Evolutionary conservation across 768 basidiomycete species (phyloP), one percentile per base, ranked within the genome.

Genomic region (Russula emetica): DNA sequence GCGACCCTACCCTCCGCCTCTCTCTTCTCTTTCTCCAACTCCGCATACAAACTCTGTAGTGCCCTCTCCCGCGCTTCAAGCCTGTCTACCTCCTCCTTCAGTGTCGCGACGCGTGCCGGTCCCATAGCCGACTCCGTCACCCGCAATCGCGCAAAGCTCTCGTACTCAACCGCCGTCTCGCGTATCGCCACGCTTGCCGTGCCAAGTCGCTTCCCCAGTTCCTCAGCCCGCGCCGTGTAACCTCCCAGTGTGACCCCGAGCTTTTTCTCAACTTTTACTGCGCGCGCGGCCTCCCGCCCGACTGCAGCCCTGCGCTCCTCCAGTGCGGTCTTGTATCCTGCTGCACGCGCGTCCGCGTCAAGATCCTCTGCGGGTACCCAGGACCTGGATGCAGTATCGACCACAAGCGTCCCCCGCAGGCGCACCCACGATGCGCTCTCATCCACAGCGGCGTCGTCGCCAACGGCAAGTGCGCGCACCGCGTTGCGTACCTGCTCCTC

Each of bases 241-340:
- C 97, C 97, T n/a, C 94, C 94, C 3, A 98, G 83, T 16, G 83
- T 83, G 62, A 94, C 84, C 10, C 80, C 82, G 11, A 98, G 83
- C 74, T 94, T 96, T 83, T 94, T 97, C 79, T 98, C 96, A 6
- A 80, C 72, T 78, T 97, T 98, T 24, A 82, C 74, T 0, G 90
- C 88, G 72, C 89, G 92, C 59, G 80, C 82, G 0, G 91, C 90
- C 71, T 95, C 90, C 71, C 83, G 85, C 38, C 85, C 76, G 87
- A 99, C 93, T 55, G 76, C 73, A 18, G 87, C 86, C 30, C 87
- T 84, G 60, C 79, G 79, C 56, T 84, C 79, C 8, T 83, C 79
- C 61, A 96, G 78, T 42, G 89, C 75, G 7, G 79, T 72, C 0
- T 78, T 72, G 70, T 90, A 87, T 0, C 92, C 93, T 1, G 80